A percentile compares a stretch with the other conserved stretches of the same genome.
Evolutionary conservation across 2,329 filamentous ascomycete genomes (phyloP).

Genomic region (Lachnellula suecica): DNA sequence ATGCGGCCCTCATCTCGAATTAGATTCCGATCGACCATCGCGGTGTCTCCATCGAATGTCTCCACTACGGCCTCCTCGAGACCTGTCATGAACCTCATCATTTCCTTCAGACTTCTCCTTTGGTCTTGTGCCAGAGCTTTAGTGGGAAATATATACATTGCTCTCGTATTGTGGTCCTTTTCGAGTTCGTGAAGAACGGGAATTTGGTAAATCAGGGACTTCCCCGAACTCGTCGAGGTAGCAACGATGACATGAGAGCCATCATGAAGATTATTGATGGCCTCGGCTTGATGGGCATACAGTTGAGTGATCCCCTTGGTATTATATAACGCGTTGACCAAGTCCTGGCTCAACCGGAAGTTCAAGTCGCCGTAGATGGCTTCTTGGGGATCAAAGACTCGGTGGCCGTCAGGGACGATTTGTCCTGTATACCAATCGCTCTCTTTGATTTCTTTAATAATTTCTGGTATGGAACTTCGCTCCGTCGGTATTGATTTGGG

Average conservation of each 20-base stretch:
- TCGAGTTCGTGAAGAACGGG: conserved; percentile 88
- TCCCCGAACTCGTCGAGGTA: conserved; percentile 94
- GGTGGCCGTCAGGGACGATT: conserved; percentile 89
- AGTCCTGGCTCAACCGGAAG: conserved; percentile 82
- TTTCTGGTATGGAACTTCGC: conserved; percentile 77
- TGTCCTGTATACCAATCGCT: conserved; percentile 88
- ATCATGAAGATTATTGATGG: conserved; percentile 81
- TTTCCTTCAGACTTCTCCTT: conserved; percentile 79
- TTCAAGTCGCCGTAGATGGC: conserved; percentile 79
- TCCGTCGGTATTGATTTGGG: conserved; percentile 77
- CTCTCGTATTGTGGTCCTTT: conserved; percentile 70
- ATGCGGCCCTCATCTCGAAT: conserved; percentile 89
- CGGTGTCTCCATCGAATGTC: conserved; percentile 94
- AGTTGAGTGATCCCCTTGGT: conserved; percentile 81
- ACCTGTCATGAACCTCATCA: conserved; percentile 77
- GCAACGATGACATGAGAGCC: conserved; percentile 88
- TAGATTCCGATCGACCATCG: conserved; percentile 71
- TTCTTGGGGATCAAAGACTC: conserved; percentile 84
- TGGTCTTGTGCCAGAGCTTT: conserved; percentile 97
- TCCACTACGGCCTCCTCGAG: conserved; percentile 78
- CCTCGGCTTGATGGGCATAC: conserved; percentile 90
- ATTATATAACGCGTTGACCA: conserved; percentile 97
- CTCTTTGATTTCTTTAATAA: conserved; percentile 78
- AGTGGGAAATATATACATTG: conserved; percentile 98
- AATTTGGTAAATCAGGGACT: conserved; percentile 96